Evolutionary conservation across 192 early-diverging fungal genomes (phyloP).

Genomic region (Backusella morwellensis): DNA sequence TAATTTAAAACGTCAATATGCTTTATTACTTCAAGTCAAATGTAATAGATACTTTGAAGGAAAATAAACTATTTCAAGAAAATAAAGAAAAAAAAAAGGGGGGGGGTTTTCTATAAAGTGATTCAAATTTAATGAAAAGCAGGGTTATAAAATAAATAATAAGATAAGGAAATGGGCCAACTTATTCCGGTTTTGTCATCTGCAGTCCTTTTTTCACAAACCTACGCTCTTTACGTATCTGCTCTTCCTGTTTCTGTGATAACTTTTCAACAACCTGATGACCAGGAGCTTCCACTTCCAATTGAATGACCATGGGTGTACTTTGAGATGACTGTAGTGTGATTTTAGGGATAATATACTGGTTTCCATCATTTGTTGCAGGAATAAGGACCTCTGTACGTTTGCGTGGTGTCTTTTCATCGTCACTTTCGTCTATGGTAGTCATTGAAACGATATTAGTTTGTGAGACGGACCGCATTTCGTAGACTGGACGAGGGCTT

Average conservation of each 20-base stretch:
- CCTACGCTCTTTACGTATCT: not conserved
- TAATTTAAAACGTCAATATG: no score
- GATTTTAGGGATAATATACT: not conserved
- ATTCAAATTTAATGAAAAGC: not conserved
- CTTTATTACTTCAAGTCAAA: no score
- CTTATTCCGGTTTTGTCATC: conserved; percentile 9
- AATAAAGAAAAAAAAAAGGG: not conserved
- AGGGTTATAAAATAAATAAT: not conserved
- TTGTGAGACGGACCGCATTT: not conserved
- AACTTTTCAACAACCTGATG: not conserved
- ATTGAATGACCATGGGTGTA: not conserved
- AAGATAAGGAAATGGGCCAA: not conserved
- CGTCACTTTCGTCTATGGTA: not conserved
- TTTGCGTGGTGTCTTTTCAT: not conserved
- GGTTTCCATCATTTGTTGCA: not conserved
- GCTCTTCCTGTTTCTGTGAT: not conserved
- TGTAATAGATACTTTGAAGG: no score
- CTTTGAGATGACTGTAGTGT: not conserved
- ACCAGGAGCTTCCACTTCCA: not conserved
- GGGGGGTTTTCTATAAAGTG: not conserved
- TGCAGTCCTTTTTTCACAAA: not conserved
- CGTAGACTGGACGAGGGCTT: not conserved
- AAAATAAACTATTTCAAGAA: no score
- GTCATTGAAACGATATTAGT: not conserved
- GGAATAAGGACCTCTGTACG: not conserved